Percentiles rank a stretch among this genome's conserved stretches.
These are phyloP conservation scores for Alnus glutinosa DNA, from an alignment of 306 rosid genomes.

Conservation along the genomic window DNA sequence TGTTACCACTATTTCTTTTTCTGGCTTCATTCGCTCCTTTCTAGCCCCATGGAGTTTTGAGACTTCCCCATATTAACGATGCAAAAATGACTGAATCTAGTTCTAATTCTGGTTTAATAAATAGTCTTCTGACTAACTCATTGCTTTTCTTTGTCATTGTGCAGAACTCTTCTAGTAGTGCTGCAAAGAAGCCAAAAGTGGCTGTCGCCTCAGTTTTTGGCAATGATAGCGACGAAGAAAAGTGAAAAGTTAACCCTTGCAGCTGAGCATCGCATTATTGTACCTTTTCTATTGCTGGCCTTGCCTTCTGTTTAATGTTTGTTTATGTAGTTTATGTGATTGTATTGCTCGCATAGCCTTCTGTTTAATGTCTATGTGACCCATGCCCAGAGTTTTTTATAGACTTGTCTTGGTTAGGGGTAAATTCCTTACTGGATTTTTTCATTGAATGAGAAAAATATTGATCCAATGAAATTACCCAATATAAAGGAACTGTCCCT, in stretches of 20 bases:
- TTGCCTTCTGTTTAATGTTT: constrained; percentile 14
- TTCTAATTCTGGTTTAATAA: neutral
- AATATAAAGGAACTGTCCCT: no score
- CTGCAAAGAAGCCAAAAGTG: constrained; percentile 59
- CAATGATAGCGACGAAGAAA: constrained; percentile 73
- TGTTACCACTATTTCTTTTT: neutral
- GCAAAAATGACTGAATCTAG: neutral
- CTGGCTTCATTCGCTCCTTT: neutral
- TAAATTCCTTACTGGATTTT: neutral
- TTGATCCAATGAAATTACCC: neutral
- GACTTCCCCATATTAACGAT: neutral
- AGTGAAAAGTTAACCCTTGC: constrained; percentile 19
- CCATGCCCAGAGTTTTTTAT: neutral
- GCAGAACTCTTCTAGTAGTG: constrained; percentile 49
- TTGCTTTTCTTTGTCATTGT: neutral
- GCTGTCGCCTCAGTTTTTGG: constrained; percentile 61
- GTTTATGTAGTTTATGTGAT: neutral
- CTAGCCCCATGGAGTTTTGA: neutral
- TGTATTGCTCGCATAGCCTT: neutral
- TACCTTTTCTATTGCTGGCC: constrained; percentile 17
- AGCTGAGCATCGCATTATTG: constrained; percentile 18
- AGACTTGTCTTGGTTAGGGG: neutral
- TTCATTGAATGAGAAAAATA: neutral
- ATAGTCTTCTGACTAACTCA: neutral
- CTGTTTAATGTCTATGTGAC: constrained; percentile 4